Conservation (phyloP, 2,329 filamentous ascomycete genomes). For the Blumeria hordei region DNA sequence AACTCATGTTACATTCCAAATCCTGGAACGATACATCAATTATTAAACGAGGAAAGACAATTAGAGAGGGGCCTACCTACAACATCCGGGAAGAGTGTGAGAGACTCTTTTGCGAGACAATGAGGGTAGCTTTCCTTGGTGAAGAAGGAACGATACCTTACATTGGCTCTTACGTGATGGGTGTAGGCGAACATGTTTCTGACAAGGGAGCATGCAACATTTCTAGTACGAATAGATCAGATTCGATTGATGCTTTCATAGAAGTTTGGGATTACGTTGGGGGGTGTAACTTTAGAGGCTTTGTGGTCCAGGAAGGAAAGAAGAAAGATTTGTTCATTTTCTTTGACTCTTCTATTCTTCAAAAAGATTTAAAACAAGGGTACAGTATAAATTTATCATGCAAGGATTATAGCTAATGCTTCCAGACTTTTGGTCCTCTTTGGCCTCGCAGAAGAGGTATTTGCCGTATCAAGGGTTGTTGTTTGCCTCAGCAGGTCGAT, state of each 20-base stretch:
- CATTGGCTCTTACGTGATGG: conserved; percentile 70
- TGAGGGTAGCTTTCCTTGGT: conserved; percentile 86
- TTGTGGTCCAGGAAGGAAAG: conserved; percentile 45
- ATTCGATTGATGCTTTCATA: conserved; percentile 14
- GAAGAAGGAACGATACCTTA: conserved; percentile 56
- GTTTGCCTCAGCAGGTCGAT: conserved; percentile 57
- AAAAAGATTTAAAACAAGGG: conserved; percentile 68
- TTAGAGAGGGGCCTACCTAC: conserved; percentile 79
- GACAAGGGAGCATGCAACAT: conserved; percentile 31
- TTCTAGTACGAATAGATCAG: conserved; percentile 9
- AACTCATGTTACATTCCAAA: conserved; percentile 39
- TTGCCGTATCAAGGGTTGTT: conserved; percentile 55
- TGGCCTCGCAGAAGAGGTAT: conserved; percentile 55
- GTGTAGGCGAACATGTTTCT: not conserved
- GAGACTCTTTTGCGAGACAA: conserved; percentile 97
- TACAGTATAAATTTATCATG: conserved; percentile 23
- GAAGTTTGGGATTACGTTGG: conserved; percentile 45
- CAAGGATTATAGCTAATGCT: conserved; percentile 12
- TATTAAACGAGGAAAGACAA: conserved; percentile 17
- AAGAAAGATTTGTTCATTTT: conserved; percentile 69
- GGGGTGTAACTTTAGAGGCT: conserved; percentile 66
- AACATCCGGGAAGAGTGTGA: conserved; percentile 99
- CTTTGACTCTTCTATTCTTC: conserved; percentile 51
- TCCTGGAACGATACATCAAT: conserved; percentile 15
- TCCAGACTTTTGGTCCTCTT: conserved; percentile 66